Percentiles rank a stretch among this genome's conserved stretches.
Evolutionary conservation across 2,329 filamentous ascomycete genomes (phyloP).

Genomic region (Chaetomium sp.): DNA sequence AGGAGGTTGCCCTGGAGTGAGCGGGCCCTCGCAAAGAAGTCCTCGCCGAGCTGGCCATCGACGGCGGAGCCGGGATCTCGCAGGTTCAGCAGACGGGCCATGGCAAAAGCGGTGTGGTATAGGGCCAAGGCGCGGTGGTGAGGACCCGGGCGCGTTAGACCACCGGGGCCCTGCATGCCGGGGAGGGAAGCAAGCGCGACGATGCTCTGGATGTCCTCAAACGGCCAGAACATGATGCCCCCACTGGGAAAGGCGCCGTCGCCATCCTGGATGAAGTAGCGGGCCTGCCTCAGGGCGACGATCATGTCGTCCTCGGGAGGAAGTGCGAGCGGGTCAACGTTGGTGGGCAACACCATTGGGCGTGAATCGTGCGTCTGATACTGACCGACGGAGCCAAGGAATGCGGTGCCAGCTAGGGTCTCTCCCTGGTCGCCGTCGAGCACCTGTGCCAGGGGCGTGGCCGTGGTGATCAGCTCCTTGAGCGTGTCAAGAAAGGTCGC

Average conservation of each 20-base stretch:
- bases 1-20: slow-evolving; percentile 51
- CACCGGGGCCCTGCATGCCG: slow-evolving; percentile 6
- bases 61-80: slow-evolving; percentile 38
- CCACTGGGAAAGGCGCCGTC: slow-evolving; percentile 47
- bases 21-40: slow-evolving; percentile 49
- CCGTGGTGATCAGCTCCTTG: slow-evolving; percentile 50
- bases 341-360: slow-evolving; percentile 41
- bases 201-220: slow-evolving; percentile 30
- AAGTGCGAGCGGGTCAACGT: slow-evolving; percentile 46
- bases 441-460: slow-evolving; percentile 24
- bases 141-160: slow-evolving; percentile 6
- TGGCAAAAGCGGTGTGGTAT: slow-evolving; percentile 50
- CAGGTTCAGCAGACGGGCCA: slow-evolving; percentile 41
- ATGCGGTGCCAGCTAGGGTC: slow-evolving; percentile 34
- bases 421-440: slow-evolving; percentile 7
- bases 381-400: slow-evolving; percentile 47
- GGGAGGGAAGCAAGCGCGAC: slow-evolving; percentile 19
- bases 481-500: slow-evolving; percentile 54
- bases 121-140: slow-evolving; percentile 47
- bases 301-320: slow-evolving; percentile 44
- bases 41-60: slow-evolving; percentile 45
- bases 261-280: slow-evolving; percentile 51
- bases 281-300: slow-evolving; percentile 45
- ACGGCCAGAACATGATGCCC: slow-evolving; percentile 53
- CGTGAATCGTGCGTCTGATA: slow-evolving; percentile 53